A percentile compares a stretch with the other conserved stretches of the same genome.
phyloP scores from a whole-genome alignment of 805 yeast genomes.

The Nakazawaea anatomiae region DNA sequence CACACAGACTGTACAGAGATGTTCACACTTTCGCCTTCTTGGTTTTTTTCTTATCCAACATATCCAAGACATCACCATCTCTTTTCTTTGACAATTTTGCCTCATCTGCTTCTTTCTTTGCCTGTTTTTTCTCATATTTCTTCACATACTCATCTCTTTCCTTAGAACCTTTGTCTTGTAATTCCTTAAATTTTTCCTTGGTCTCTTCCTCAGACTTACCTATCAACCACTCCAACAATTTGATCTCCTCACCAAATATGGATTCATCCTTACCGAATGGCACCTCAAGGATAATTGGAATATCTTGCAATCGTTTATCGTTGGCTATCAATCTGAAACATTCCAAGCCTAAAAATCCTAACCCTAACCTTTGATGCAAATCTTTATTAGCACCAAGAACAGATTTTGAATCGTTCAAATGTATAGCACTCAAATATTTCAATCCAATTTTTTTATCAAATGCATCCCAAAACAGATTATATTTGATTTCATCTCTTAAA shows the following conservation, averaged over 20 bases:
- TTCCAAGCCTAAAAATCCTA: slow-evolving; percentile 86
- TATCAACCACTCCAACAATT: slow-evolving; percentile 74
- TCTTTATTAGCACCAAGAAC: slow-evolving; percentile 89
- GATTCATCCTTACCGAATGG: slow-evolving; percentile 67
- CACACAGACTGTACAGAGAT: too few relatives aligned
- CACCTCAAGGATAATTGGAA: slow-evolving; percentile 86
- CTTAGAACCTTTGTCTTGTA: slow-evolving; percentile 55
- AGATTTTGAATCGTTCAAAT: slow-evolving; percentile 91
- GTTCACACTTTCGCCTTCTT: not conserved
- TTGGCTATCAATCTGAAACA: slow-evolving; percentile 76
- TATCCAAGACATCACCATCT: slow-evolving; percentile 8
- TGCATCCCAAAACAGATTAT: slow-evolving; percentile 63
- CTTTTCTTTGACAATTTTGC: slow-evolving; percentile 12
- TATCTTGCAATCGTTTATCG: slow-evolving; percentile 46
- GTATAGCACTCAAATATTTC: slow-evolving; percentile 72
- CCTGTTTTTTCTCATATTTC: slow-evolving; percentile 55
- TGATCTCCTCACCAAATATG: slow-evolving; percentile 74
- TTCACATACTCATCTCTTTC: slow-evolving; percentile 66
- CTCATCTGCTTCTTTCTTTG: slow-evolving; percentile 16
- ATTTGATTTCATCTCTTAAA: slow-evolving; percentile 51
- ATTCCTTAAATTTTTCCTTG: slow-evolving; percentile 44
- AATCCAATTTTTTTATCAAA: slow-evolving; percentile 75
- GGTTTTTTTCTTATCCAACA: slow-evolving; percentile 2
- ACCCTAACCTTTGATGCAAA: slow-evolving; percentile 83
- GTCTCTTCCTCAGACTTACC: slow-evolving; percentile 48